These are phyloP conservation scores for Arachis monticola DNA, from an alignment of 331 rosid species.

Conservation along the genomic window DNA sequence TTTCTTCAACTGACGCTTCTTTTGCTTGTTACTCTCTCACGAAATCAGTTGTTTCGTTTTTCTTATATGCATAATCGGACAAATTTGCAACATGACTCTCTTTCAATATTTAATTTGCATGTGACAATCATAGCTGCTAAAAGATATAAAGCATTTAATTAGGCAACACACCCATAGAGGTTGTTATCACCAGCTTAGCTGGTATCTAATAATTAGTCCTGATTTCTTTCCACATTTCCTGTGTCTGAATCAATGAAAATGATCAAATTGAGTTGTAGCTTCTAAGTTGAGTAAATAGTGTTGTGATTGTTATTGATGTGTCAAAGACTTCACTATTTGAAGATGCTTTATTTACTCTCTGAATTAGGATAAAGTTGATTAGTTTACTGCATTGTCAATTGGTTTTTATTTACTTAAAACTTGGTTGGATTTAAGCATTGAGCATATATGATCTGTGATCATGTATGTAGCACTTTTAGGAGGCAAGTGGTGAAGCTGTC, in stretches of 20 bases:
- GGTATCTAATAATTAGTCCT: slow-evolving; percentile 23
- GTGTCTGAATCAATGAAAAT: not conserved
- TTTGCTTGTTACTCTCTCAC: no score
- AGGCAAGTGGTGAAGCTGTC: slow-evolving; percentile 27
- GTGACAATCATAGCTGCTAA: slow-evolving; percentile 3
- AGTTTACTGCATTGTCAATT: no score
- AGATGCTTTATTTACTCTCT: slow-evolving; percentile 15
- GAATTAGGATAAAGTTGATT: not conserved
- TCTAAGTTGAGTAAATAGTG: slow-evolving; percentile 1
- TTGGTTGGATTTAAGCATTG: not conserved
- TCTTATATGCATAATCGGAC: not conserved
- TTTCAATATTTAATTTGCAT: not conserved
- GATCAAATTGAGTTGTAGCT: slow-evolving; percentile 4
- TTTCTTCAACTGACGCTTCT: no score
- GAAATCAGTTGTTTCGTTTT: no score
- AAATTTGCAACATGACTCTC: not conserved
- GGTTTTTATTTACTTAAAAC: not conserved
- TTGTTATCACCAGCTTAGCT: not conserved
- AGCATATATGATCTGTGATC: not conserved
- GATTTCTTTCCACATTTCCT: slow-evolving; percentile 7
- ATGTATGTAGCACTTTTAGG: slow-evolving; percentile 30
- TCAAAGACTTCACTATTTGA: slow-evolving; percentile 14
- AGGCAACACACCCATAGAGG: not conserved
- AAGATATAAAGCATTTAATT: not conserved
- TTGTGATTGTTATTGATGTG: slow-evolving; percentile 23